Base-by-base conservation (phyloP, 169 alveolate genomes). In the Plasmodium coatneyi region DNA sequence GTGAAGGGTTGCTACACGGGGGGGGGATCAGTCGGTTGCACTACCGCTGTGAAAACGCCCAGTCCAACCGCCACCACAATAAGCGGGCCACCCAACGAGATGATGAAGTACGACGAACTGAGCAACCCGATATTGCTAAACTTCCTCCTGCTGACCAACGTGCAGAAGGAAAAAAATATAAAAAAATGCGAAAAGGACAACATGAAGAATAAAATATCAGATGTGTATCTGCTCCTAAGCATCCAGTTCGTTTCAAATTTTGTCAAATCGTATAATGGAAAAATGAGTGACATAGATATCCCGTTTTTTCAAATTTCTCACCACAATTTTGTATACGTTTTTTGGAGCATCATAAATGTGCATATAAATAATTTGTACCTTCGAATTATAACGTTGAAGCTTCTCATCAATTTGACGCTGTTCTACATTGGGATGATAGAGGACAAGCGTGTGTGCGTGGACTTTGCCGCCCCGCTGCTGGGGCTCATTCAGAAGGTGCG, bases 91-190 rank as follows among this genome's bases (percentile, higher is more conserved):
- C 43, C 54, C 14, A 14, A 12, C 3, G 52, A 4, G 25, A 39
- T 82, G 71, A 82, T 14, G 81, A 90, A 80, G 49, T 90, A 90
- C 43, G 82, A 90, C 78, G 95, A 90, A 10, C 41, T 90, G 39
- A 90, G 95, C 54, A 90, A 90, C 39, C 91, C 95, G 7, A 90
- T 81, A 28, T 30, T 90, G 12, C 41, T 90, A n/a, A 90, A 90
- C 82, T 90, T 80, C 54, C 25, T 90, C 7, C 52, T 90, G 25
- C 71, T 90, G 5, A 90, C 92, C 10, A 90, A 90, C 72, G 41
- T 90, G 25, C 95, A 90, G 60, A 90, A 90, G 74, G 95, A 90
- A 71, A 90, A 90, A 43, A 90, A 90, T 70, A 90, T 90, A 28
- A 90, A 76, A 71, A 90, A 90, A 76, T 66, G 84, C 54, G 91